Evolutionary conservation across 257 asterid species (phyloP), one percentile per base, ranked within the genome.

Genomic region (Ligustrum vulgare): DNA sequence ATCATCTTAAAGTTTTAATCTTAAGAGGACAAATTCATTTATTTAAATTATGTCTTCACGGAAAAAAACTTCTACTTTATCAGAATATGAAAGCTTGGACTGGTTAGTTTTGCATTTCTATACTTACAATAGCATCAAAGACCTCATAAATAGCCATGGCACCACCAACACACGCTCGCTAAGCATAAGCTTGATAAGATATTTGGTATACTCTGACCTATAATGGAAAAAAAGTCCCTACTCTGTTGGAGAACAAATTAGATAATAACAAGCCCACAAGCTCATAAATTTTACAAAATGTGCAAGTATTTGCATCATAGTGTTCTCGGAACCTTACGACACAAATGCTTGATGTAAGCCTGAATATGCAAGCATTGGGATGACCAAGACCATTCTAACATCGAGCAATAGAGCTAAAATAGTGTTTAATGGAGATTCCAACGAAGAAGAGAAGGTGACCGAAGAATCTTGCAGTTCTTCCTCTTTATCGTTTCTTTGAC

Each of bases 291-390:
- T 9, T 3, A 28, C 7, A 77, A 34, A 77, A 62, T 31, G 58
- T 23, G 70, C n/a, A 63, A 77, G 34, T 28, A 47, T 62, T 65
- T 71, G 37, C 49, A 79, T 31, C 49, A 60, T 65, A 73, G 49
- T 20, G 18, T 67, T 72, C 62, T 45, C 12, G 49, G 41, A 67
- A 64, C 43, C 70, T 87, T 92, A 94, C 98, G 98, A 94, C 70
- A 94, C 96, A 82, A 95, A 95, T 47, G 99, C 97, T 83, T 86
- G 92, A 75, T 95, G 99, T 73, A 95, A 85, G 85, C 99, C 99
- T 8, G 99, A 93, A 77, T 93, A 95, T 22, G 94, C 97, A 45
- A 95, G 72, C 56, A 95, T 92, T 51, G 99, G 99, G 84, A 95
- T 90, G 82, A 91, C 67, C 84, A 95, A 87, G 74, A 91, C 86